phyloP scores from a whole-genome alignment of 139 green algal genomes.

The Chlamydomonas schloesseri region DNA sequence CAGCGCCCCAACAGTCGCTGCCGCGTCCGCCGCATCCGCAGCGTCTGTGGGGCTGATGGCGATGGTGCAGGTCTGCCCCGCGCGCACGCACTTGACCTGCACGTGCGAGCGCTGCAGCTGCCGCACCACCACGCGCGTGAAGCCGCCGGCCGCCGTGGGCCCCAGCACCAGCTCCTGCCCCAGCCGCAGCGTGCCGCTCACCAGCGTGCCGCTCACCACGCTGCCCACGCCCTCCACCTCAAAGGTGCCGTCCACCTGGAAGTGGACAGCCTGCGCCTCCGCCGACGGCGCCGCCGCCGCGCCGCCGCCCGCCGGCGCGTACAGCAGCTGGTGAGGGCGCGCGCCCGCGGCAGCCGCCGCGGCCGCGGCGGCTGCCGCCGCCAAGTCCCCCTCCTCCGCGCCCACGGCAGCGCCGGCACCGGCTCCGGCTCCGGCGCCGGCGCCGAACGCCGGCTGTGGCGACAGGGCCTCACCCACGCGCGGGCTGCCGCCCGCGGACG shows the following conservation, averaged over 20 bases:
- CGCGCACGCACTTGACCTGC: conserved; percentile 66
- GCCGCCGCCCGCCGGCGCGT: conserved; percentile 2
- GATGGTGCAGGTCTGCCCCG: conserved; percentile 77
- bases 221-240: conserved; percentile 80
- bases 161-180: conserved; percentile 79
- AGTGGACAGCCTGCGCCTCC: conserved; percentile 51
- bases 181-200: conserved; percentile 68
- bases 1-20: background rate
- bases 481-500: conserved; percentile 14
- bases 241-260: conserved; percentile 86
- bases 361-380: background rate
- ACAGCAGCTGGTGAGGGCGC: conserved; percentile 35
- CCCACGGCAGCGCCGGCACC: too few species aligned
- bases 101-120: conserved; percentile 83
- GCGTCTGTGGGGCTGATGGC: conserved; percentile 24
- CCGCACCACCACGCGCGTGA: conserved; percentile 68
- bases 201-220: conserved; percentile 82
- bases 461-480: background rate
- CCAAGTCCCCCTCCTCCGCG: background rate
- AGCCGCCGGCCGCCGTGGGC: conserved; percentile 68
- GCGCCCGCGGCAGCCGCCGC: background rate
- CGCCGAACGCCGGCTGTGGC: background rate
- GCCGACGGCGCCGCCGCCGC: background rate
- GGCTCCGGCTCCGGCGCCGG: too few species aligned
- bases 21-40: background rate